Evolutionary conservation across 2,329 filamentous ascomycete species (phyloP).

Genomic region (Microsporum audouinii): DNA sequence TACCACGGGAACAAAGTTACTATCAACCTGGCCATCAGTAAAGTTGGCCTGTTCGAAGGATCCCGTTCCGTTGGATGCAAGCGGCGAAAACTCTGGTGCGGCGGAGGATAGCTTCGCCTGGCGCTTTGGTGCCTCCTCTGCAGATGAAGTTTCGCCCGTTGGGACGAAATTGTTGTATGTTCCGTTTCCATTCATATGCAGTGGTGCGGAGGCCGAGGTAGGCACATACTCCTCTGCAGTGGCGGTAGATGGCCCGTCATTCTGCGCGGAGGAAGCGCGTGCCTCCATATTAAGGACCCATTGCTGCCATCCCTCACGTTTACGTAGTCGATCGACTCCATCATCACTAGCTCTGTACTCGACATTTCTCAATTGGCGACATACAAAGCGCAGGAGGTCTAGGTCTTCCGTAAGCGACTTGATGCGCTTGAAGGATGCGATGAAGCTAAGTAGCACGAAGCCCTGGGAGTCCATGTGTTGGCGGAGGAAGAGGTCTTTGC

Average conservation of each 20-base stretch:
- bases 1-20: constrained; percentile 40
- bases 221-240: constrained; percentile 24
- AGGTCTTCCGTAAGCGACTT: constrained; percentile 60
- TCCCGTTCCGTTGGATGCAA: constrained; percentile 16
- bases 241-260: constrained; percentile 52
- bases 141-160: constrained; percentile 29
- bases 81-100: constrained; percentile 52
- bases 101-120: constrained; percentile 50
- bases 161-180: constrained; percentile 22
- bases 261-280: constrained; percentile 61
- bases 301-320: constrained; percentile 62
- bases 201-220: constrained; percentile 26
- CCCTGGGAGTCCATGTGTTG: constrained; percentile 92
- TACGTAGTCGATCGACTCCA: constrained; percentile 65
- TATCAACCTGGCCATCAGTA: constrained; percentile 42
- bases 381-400: constrained; percentile 62
- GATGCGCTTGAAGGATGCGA: constrained; percentile 79
- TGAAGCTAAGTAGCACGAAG: constrained; percentile 68
- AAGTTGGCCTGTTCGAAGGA: constrained; percentile 34
- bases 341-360: constrained; percentile 68
- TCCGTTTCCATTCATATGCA: constrained; percentile 20
- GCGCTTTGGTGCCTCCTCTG: constrained; percentile 23
- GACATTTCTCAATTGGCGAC: constrained; percentile 57
- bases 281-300: constrained; percentile 64
- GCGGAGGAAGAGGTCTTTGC: constrained; percentile 82